Evolutionary conservation across 164 flowering plant genomes (phyloP).

Genomic region (Nymphaea thermarum): DNA sequence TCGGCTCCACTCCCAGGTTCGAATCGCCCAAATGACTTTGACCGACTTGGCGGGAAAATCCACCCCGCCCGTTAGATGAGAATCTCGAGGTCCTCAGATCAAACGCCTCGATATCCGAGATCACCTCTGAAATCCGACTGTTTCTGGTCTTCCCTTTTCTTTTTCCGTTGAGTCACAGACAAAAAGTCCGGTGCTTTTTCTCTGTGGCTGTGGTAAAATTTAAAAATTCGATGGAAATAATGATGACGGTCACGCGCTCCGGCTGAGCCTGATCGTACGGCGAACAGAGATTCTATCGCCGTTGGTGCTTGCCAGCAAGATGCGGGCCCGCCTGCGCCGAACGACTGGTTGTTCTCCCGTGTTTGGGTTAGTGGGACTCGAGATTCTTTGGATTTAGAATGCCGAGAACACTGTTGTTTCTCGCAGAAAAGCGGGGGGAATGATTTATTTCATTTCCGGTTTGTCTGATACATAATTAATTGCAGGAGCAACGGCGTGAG

Average conservation of each 20-base stretch:
- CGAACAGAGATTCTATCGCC: neutral
- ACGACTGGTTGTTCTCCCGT: neutral
- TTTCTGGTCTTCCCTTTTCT: neutral
- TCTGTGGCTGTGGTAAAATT: neutral
- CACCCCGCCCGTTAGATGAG: neutral
- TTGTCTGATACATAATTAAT: neutral
- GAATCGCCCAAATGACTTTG: neutral
- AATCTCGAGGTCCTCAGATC: neutral
- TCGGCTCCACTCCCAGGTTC: constrained; percentile 43
- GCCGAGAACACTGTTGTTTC: neutral
- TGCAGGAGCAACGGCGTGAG: neutral
- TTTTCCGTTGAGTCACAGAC: neutral
- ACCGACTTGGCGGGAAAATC: neutral
- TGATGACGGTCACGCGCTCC: neutral
- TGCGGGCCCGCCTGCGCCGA: no score
- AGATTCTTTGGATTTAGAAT: neutral
- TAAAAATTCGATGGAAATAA: neutral
- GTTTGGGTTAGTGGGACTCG: neutral
- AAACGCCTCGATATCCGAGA: no score
- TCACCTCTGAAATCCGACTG: neutral
- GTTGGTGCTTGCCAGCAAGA: no score
- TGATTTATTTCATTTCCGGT: neutral
- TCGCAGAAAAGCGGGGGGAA: constrained; percentile 18
- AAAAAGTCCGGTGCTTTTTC: neutral
- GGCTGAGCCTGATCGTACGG: neutral